Conservation (phyloP, 225 moss, liverwort and hornwort genomes). For the Straminergon stramineum region DNA sequence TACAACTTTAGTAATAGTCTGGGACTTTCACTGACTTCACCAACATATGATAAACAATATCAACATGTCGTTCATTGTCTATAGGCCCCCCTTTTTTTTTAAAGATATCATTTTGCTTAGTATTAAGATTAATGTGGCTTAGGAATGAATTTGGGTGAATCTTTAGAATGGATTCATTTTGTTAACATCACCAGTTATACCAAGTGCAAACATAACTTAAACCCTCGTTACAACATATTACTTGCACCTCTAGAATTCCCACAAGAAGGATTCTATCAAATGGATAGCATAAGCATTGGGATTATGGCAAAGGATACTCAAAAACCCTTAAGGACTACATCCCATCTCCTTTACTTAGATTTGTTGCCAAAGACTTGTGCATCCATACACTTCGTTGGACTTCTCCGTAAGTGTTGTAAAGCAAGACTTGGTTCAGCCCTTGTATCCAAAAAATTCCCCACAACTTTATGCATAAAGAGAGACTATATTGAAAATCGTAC, state of each 20-base stretch:
- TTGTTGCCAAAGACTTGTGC: neutral
- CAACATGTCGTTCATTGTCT: neutral
- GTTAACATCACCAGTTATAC: neutral
- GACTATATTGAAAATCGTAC: neutral
- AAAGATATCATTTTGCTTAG: neutral
- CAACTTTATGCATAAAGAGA: neutral
- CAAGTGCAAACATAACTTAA: neutral
- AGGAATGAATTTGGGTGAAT: neutral
- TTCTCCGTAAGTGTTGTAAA: neutral
- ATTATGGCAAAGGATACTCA: neutral
- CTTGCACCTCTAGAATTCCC: too few species aligned
- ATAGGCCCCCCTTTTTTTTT: neutral
- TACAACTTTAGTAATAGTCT: neutral
- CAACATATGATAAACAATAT: fast-evolving
- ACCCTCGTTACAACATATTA: neutral
- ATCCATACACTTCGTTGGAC: neutral
- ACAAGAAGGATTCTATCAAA: neutral
- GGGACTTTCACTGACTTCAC: neutral
- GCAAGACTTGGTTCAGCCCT: neutral
- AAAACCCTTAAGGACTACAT: neutral
- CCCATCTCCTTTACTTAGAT: neutral
- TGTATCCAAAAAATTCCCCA: neutral
- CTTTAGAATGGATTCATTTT: neutral
- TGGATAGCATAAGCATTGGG: neutral
- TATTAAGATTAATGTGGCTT: neutral